Base-by-base conservation (phyloP, 2,329 filamentous ascomycete genomes). In the Curvularia sp. region DNA sequence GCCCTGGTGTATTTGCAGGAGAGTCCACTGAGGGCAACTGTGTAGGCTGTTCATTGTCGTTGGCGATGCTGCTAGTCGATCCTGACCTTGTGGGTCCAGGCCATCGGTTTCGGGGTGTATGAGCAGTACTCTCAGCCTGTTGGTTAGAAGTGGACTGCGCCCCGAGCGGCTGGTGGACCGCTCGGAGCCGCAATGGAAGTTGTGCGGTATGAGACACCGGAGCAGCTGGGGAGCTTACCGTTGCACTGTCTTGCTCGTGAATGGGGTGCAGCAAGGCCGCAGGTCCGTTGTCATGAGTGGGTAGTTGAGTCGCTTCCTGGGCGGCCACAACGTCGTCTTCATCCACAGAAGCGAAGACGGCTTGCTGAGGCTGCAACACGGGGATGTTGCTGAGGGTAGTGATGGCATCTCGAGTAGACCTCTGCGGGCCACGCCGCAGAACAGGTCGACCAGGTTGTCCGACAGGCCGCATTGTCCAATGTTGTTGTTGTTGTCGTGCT, bases 401-500 rank as follows among this genome's bases (percentile, higher is more conserved):
- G 28, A 76, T 60, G 32, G 73, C 69, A 53, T 73, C 68, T 30
- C 72, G 68, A 8, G 68, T 64, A n/a, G 66, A 69, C 36, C 71
- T 72, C 52, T 69, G 61, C 3, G 76, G 67, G 28, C 75, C 74
- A 39, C 62, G 71, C 48, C 65, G 64, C 21, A 77, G 56, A 10
- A 63, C 47, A 39, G 67, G 70, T 12, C 67, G 65, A 52, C 65
- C 61, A 38, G 55, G 34, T 5, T 51, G 52, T 41, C 41, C 57
- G 18, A 45, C 53, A 18, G 53, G 32, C 30, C 50, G 63, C 41
- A 53, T 55, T 27, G 52, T 49, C 9, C 23, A 60, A 18, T 28
- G 47, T 49, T 23, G 38, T 13, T 45, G n/a, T 45, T 28, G 47
- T 49, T 23, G 38, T 13, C 48, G n/a, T 45, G 43, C 46, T 51